A percentile compares a stretch with the other conserved stretches of the same genome.
Conservation (phyloP, 495 filamentous ascomycete genomes). For the Neurospora discreta region DNA sequence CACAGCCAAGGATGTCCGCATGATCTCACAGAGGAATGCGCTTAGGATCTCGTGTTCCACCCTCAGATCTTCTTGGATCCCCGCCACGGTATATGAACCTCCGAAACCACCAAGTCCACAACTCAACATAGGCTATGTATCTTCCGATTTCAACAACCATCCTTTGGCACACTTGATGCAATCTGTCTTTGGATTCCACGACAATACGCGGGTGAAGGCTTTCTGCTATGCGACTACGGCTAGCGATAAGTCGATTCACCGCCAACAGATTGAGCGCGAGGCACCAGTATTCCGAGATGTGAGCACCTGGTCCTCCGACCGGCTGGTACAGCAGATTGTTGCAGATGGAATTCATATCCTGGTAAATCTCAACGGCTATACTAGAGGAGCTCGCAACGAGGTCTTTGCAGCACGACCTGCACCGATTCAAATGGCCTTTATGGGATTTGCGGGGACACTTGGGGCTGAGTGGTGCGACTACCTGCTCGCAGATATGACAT, state of each 20-base stretch:
- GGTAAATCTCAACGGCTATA: conserved; percentile 96
- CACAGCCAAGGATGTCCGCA: conserved; percentile 84
- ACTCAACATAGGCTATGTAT: conserved; percentile 89
- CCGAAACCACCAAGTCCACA: conserved; percentile 71
- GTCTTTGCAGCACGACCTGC: conserved; percentile 91
- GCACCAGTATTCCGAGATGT: conserved; percentile 87
- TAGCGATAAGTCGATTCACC: conserved; percentile 84
- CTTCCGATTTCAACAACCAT: conserved; percentile 98
- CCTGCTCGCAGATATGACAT: conserved; percentile 78
- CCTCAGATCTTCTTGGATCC: conserved; percentile 76
- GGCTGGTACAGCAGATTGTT: conserved; percentile 79
- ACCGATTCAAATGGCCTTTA: conserved; percentile 99
- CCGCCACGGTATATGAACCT: conserved; percentile 67
- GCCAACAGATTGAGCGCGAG: conserved; percentile 88
- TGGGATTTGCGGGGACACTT: conserved; percentile 95
- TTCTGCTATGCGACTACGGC: conserved; percentile 96
- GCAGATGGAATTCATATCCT: conserved; percentile 93
- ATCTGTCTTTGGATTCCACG: conserved; percentile 91
- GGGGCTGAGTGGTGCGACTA: conserved; percentile 99
- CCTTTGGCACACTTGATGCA: conserved; percentile 97
- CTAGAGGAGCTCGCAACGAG: conserved; percentile 91
- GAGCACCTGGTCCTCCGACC: conserved; percentile 75
- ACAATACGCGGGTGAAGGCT: conserved; percentile 60
- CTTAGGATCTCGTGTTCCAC: conserved; percentile 87
- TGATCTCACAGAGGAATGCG: conserved; percentile 92